Conservation (phyloP, 805 yeast species). For the Wickerhamomyces rabaulensis region DNA sequence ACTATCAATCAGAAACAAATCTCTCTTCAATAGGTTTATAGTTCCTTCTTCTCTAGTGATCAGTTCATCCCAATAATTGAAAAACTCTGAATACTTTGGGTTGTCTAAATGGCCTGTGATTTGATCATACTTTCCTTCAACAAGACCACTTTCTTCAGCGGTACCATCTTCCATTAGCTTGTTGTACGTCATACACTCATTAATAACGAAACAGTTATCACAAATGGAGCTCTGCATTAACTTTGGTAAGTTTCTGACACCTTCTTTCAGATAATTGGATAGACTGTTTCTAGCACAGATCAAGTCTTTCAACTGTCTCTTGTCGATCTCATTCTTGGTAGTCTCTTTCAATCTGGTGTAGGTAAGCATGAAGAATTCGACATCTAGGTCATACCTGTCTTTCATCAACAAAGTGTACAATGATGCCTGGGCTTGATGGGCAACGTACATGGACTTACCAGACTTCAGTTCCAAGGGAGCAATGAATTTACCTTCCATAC, state of each 20-base stretch:
- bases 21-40: conserved; percentile 44
- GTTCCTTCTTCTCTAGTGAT: conserved; percentile 71
- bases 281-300: conserved; percentile 69
- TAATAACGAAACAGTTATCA: conserved; percentile 53
- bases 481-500: conserved; percentile 39
- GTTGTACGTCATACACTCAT: conserved; percentile 61
- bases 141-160: conserved; percentile 48
- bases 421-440: conserved; percentile 84
- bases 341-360: conserved; percentile 63
- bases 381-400: conserved; percentile 72
- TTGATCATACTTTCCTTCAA: conserved; percentile 38
- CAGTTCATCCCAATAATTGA: conserved; percentile 66
- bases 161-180: conserved; percentile 56
- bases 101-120: conserved; percentile 46
- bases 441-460: conserved; percentile 54
- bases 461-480: conserved; percentile 90
- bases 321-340: conserved; percentile 46
- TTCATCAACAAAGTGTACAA: conserved; percentile 72
- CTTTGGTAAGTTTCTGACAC: conserved; percentile 47
- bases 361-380: conserved; percentile 60
- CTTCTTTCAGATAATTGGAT: conserved; percentile 52
- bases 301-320: conserved; percentile 58
- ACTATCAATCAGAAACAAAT: conserved; percentile 52
- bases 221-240: conserved; percentile 48
- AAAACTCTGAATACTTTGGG: conserved; percentile 46